Base-by-base conservation (phyloP, 2,329 filamentous ascomycete species). In the Rugonectria rugulosa region DNA sequence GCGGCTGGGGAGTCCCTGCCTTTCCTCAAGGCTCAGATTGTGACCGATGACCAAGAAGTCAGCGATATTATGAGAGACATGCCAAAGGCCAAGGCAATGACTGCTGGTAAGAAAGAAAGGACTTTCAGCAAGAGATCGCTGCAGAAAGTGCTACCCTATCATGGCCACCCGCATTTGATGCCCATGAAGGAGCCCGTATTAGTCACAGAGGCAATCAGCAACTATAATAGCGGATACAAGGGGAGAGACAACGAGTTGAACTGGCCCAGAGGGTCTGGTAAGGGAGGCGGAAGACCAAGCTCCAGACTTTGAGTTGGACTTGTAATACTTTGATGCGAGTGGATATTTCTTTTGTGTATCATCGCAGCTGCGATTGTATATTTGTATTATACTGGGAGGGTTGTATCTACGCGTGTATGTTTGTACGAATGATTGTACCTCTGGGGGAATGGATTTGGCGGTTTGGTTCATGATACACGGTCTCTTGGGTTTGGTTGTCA, bases 1-100 rank as follows among this genome's bases (percentile, higher is more conserved):
- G 68, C 70, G 1, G 73, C 75, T 20, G 64, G 72, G 32, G 65
- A 76, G 24, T 80, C 85, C 26, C 67, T 86, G 4, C 75, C 80
- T 8, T 95, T 95, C 69, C 82, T 98, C 45, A 88, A 85, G 66
- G 94, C 95, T 0, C 95, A 99, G 73, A 95, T 97, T 64, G 85
- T 87, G 6, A 84, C 80, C 27, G 81, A 87, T 49, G 90, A 96
- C 36, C 76, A 83, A 23, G 93, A 97, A 69, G 77, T 98, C 2
- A 81, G 81, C 11, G 82, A 89, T 1, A 87, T 97, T 34, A 73
- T 96, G 62, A 89, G 84, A 59, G 82, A 87, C 1, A 72, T 80
- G 50, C 81, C 75, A 54, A 81, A 80, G 65, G 41, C 62, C 29
- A 63, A 63, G 23, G 50, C 61, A 17, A 60, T 61, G 20, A 44